Evolutionary conservation across 2,329 filamentous ascomycete genomes (phyloP), one percentile per base, ranked within the genome.

Genomic region (Penicillium sclerotigenum): DNA sequence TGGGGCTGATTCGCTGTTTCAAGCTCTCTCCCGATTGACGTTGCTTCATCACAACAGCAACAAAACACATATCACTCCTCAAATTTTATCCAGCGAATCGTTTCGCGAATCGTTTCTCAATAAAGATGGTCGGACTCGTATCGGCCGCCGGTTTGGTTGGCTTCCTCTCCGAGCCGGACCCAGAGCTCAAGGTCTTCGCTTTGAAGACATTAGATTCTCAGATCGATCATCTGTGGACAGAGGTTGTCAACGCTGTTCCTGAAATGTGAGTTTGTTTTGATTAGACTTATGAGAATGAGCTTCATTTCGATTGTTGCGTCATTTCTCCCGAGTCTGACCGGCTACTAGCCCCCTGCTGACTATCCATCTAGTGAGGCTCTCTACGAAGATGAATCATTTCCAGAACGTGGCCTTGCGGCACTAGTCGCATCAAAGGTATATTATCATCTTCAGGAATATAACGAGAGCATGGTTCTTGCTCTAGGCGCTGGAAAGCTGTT

Each of bases 391-490:
- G 91, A 96, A 69, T 83, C 85, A 58, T 99, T 99, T 71, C 89
- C 92, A 47, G 89, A 99, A 75, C 90, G 93, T 70, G 90, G 94
- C 74, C 87, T 99, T 54, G 94, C 94, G 53, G 94, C 94, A 52
- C 83, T 99, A 47, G 91, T 99, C 52, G 89, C 96, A 41, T 89
- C 94, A 66, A 99, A 99, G 82, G 91, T 97, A 65, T 99, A 97
- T 80, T 99, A 97, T 73, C 94, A 99, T 73, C 86, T 99, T 51
- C 91, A 97, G 77, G 94, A 94, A 74, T 99, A 99, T 80, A 94
- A 97, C 73, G 94, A 99, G 80, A 97, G 93, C 77, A 97, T 99
- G 93, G 89, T 90, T 50, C 97, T 99, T 76, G 94, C 94, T 61
- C 85, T 99, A 43, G 92, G 91, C 57, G 92, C 94, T 24, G 94